Conservation (phyloP, 192 early-diverging fungal genomes). For the Podila epicladia region DNA sequence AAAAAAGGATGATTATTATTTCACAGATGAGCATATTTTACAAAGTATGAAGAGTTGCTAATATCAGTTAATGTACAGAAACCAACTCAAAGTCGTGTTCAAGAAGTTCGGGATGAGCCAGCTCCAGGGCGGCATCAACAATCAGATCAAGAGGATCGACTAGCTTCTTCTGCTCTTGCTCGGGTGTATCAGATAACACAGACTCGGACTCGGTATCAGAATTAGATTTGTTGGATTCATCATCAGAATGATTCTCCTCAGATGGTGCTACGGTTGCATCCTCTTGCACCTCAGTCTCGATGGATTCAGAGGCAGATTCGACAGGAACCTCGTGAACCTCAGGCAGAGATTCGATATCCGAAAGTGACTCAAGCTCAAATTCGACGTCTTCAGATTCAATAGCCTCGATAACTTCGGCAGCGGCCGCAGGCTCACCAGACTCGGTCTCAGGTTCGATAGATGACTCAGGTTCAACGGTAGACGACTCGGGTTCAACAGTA, state of each 20-base stretch:
- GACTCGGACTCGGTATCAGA: neutral
- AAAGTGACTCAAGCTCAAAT: slow-evolving; percentile 7
- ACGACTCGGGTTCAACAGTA: neutral
- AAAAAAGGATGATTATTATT: neutral
- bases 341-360: slow-evolving; percentile 39
- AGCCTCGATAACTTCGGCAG: neutral
- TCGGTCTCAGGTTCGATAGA: neutral
- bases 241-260: neutral
- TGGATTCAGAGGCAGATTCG: neutral
- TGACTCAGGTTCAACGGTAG: neutral
- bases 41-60: neutral
- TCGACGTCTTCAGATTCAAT: neutral
- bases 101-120: slow-evolving; percentile 4
- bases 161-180: neutral
- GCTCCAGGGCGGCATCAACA: slow-evolving; percentile 23
- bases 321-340: slow-evolving; percentile 2
- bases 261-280: neutral
- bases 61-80: slow-evolving; percentile 7
- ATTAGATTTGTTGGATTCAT: neutral
- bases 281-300: neutral
- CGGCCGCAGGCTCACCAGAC: no score
- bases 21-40: neutral
- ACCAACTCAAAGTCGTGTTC: slow-evolving; percentile 43
- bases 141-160: slow-evolving; percentile 38
- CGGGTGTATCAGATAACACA: no score